Percentiles rank a stretch among this genome's conserved stretches.
phyloP scores from a whole-genome alignment of 257 asterid species.

The Solanum etuberosum region DNA sequence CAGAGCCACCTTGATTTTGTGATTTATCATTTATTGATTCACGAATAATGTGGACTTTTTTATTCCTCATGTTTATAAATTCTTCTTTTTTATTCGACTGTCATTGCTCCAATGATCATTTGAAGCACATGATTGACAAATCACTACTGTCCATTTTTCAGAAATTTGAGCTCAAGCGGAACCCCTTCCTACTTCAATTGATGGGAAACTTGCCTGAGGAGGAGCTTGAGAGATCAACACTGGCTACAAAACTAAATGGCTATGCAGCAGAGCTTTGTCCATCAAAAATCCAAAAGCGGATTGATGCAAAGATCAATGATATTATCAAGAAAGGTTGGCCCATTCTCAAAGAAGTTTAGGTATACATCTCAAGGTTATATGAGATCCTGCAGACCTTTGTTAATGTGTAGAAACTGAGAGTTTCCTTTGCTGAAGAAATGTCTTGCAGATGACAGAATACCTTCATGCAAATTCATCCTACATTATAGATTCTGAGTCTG shows the following conservation, averaged over 20 bases:
- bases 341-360: constrained; percentile 57
- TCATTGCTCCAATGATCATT: background rate
- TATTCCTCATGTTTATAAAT: background rate
- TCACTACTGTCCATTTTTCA: constrained; percentile 12
- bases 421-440: background rate
- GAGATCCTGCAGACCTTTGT: background rate
- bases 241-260: constrained; percentile 79
- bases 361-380: background rate
- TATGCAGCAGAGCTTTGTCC: constrained; percentile 96
- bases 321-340: constrained; percentile 91
- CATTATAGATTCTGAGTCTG: background rate
- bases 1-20: background rate
- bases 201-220: constrained; percentile 84
- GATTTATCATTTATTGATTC: background rate
- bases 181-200: constrained; percentile 77
- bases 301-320: constrained; percentile 64
- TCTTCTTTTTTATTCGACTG: background rate
- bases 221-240: constrained; percentile 70
- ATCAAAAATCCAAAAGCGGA: constrained; percentile 47
- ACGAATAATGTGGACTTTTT: background rate
- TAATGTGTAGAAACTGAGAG: background rate
- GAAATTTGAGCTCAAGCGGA: constrained; percentile 95
- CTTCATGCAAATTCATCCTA: background rate
- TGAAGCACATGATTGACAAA: background rate
- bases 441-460: background rate